Conservation (phyloP, 176 grass and related monocot species). For the Metroxylon sagu region DNA sequence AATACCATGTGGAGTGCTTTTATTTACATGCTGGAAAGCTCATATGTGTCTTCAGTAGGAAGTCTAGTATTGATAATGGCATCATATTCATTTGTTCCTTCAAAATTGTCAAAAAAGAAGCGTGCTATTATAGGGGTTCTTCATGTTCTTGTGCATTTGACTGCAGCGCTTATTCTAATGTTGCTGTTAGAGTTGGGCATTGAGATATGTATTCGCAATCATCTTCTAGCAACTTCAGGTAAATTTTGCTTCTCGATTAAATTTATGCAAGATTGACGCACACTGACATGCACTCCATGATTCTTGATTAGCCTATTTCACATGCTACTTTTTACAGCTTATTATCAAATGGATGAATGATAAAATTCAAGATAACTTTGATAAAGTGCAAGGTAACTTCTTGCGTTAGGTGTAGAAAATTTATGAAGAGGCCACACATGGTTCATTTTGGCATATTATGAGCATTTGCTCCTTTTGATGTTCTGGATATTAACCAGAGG, state of each 20-base stretch:
- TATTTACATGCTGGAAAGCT: slow-evolving; percentile 79
- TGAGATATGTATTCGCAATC: slow-evolving; percentile 91
- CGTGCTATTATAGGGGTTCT: slow-evolving; percentile 78
- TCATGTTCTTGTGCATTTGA: slow-evolving; percentile 74
- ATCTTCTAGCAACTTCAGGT: slow-evolving; percentile 96
- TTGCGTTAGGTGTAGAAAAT: too few species aligned
- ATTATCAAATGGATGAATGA: too few species aligned
- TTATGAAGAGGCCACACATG: too few species aligned
- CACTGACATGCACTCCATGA: too few species aligned
- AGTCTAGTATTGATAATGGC: slow-evolving; percentile 50
- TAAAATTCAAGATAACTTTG: too few species aligned
- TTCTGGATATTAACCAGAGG: too few species aligned
- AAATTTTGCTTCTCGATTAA: not conserved
- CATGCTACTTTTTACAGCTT: too few species aligned
- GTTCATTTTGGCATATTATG: too few species aligned
- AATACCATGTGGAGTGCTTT: slow-evolving; percentile 66
- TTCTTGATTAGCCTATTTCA: too few species aligned
- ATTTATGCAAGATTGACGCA: too few species aligned
- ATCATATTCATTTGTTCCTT: slow-evolving; percentile 93
- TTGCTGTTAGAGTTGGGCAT: slow-evolving; percentile 90
- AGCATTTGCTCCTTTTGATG: too few species aligned
- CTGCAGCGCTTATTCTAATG: slow-evolving; percentile 81
- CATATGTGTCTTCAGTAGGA: slow-evolving; percentile 71
- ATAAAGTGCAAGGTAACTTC: too few species aligned
- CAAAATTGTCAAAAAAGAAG: slow-evolving; percentile 75